These are phyloP conservation scores for Leccinum longicurvipes DNA, from an alignment of 768 basidiomycete genomes.

Conservation along the genomic window DNA sequence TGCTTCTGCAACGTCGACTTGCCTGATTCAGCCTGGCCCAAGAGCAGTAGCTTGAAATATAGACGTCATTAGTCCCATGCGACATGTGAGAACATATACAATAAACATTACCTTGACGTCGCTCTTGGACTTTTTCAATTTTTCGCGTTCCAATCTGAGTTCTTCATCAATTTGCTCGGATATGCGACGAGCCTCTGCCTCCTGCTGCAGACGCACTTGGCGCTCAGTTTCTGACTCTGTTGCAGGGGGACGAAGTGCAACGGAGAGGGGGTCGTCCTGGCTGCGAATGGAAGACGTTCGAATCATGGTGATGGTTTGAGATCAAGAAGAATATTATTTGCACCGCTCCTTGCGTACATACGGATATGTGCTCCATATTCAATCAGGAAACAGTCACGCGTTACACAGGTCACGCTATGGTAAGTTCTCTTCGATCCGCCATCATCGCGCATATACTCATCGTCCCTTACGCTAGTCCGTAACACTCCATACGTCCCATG, in stretches of 20 bases:
- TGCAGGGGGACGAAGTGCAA: conserved; percentile 60
- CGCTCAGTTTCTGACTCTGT: conserved; percentile 68
- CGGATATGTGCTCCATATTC: background rate
- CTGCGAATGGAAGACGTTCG: conserved; percentile 72
- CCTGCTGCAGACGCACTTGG: conserved; percentile 53
- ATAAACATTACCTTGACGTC: conserved; percentile 63
- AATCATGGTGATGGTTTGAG: conserved; percentile 43
- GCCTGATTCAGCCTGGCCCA: conserved; percentile 77
- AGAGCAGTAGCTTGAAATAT: conserved; percentile 54
- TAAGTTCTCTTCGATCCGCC: conserved; percentile 22
- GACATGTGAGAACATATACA: background rate
- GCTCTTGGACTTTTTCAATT: conserved; percentile 57
- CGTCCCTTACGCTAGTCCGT: conserved; percentile 61
- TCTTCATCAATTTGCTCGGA: conserved; percentile 84
- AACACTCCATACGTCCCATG: conserved; percentile 90
- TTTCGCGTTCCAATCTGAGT: conserved; percentile 66
- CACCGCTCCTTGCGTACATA: background rate
- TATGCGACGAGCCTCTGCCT: conserved; percentile 71
- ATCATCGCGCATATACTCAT: conserved; percentile 21
- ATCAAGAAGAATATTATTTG: conserved; percentile 13
- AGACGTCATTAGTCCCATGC: conserved; percentile 19
- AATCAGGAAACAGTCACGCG: conserved; percentile 25
- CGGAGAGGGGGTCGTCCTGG: conserved; percentile 72
- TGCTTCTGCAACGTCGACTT: conserved; percentile 78
- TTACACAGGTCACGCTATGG: conserved; percentile 30